Conservation (phyloP, 139 green algal genomes). For the Mesotaenium endlicherianum region DNA sequence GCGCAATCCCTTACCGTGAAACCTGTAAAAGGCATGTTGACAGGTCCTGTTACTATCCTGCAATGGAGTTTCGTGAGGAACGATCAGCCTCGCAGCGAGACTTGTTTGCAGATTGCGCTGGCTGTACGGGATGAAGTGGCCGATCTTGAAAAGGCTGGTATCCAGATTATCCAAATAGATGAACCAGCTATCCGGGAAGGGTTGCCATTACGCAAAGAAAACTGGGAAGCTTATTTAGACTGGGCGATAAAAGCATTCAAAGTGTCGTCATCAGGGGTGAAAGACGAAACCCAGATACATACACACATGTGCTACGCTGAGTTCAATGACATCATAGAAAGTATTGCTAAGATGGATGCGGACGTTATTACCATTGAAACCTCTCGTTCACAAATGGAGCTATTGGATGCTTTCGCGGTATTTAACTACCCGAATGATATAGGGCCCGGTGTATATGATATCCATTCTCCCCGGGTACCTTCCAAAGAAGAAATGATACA, state of each 20-base stretch:
- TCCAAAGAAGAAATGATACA: conserved; percentile 62
- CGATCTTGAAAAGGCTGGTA: conserved; percentile 77
- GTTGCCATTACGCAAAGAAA: conserved; percentile 74
- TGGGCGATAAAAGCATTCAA: conserved; percentile 84
- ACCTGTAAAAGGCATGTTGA: conserved; percentile 92
- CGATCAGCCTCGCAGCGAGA: conserved; percentile 65
- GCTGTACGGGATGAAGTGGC: conserved; percentile 79
- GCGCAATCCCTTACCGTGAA: conserved; percentile 71
- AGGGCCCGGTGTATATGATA: conserved; percentile 85
- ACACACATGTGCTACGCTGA: conserved; percentile 89
- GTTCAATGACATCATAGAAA: conserved; percentile 81
- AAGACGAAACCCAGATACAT: conserved; percentile 64
- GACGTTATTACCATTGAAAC: conserved; percentile 94
- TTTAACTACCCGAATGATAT: conserved; percentile 69
- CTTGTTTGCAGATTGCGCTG: conserved; percentile 67
- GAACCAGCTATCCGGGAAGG: conserved; percentile 87
- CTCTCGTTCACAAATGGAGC: conserved; percentile 75
- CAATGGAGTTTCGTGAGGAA: conserved; percentile 85
- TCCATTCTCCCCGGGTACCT: conserved; percentile 77
- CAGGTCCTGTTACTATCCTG: conserved; percentile 64
- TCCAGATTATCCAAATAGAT: conserved; percentile 73
- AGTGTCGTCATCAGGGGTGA: not conserved
- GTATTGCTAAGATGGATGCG: conserved; percentile 70
- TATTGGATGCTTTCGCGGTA: conserved; percentile 65
- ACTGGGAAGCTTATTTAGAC: conserved; percentile 70